These are phyloP conservation scores for Candida labiduridarum DNA, from an alignment of 1,139 yeast genomes.

Conservation along the genomic window DNA sequence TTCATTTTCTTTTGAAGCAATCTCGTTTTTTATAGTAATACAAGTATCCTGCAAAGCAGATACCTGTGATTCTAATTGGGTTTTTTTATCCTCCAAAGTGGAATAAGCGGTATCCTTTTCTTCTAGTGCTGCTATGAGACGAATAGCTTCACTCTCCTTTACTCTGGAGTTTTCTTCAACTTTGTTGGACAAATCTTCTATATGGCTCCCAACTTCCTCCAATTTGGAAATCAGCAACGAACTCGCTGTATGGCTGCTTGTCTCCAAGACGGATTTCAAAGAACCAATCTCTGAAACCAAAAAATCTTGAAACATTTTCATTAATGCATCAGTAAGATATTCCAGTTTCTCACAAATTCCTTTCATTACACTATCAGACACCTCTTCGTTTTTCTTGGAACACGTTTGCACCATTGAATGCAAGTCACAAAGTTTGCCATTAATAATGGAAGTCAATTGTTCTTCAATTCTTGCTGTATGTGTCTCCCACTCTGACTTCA, in stretches of 20 bases:
- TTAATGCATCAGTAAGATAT: background rate
- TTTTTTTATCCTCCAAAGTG: background rate
- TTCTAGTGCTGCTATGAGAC: background rate
- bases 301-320: background rate
- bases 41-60: background rate
- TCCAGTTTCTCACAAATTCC: background rate
- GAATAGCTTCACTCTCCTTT: background rate
- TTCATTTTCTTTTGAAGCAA: background rate
- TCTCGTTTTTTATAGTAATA: background rate
- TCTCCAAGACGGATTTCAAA: background rate
- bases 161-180: background rate
- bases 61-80: background rate
- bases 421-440: background rate
- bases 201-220: background rate
- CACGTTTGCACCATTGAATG: background rate
- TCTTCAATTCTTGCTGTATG: background rate
- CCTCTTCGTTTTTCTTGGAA: background rate
- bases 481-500: background rate
- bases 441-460: background rate
- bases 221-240: background rate
- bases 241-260: background rate
- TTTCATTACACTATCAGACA: background rate
- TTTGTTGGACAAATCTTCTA: too few species aligned
- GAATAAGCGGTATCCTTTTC: background rate
- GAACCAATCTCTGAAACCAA: background rate